phyloP scores from a whole-genome alignment of 306 rosid genomes.

The Lagenaria siceraria region DNA sequence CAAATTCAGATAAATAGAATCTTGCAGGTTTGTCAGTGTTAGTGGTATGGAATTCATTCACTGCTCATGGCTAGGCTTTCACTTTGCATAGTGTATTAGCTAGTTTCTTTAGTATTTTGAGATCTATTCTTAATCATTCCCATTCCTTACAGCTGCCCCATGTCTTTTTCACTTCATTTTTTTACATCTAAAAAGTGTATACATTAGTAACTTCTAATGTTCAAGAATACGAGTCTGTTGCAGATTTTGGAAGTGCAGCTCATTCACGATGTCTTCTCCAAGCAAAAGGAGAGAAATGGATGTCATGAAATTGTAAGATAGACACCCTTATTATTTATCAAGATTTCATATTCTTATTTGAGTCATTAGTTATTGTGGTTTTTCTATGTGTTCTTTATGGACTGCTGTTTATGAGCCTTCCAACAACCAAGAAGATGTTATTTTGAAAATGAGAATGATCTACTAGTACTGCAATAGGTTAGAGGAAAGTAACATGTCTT shows the following conservation, averaged over 20 bases:
- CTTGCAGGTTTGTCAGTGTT: background rate
- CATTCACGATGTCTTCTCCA: slow-evolving; percentile 83
- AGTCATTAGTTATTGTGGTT: background rate
- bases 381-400: background rate
- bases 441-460: background rate
- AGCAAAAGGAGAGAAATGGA: slow-evolving; percentile 99
- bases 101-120: background rate
- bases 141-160: background rate
- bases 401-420: background rate
- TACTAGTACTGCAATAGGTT: background rate
- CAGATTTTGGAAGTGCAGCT: slow-evolving; percentile 38
- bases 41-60: background rate
- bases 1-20: background rate
- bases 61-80: background rate
- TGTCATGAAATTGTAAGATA: slow-evolving; percentile 93
- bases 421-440: background rate
- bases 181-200: background rate
- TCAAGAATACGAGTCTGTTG: background rate
- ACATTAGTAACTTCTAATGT: background rate
- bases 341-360: background rate
- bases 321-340: slow-evolving; percentile 15
- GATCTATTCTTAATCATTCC: background rate
- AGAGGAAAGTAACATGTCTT: background rate
- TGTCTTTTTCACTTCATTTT: background rate
- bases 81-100: background rate